These are phyloP conservation scores for Populus trichocarpa DNA, from an alignment of 441 rosid species.

Conservation along the genomic window DNA sequence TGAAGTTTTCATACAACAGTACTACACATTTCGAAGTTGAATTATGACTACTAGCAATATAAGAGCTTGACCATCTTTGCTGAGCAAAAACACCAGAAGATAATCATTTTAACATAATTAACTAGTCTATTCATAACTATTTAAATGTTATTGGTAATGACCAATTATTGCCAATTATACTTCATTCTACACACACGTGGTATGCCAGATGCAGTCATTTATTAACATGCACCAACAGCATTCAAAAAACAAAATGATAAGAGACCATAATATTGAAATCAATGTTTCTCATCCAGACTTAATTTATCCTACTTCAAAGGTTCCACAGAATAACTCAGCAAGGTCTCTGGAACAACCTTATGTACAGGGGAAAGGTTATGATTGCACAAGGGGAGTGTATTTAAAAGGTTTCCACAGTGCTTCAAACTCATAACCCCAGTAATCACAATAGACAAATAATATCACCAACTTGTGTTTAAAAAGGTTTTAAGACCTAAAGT, in stretches of 20 bases:
- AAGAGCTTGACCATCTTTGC: neutral
- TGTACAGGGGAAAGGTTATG: neutral
- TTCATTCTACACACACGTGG: neutral
- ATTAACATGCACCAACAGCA: neutral
- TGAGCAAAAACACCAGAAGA: neutral
- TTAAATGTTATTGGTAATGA: neutral
- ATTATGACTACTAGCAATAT: neutral
- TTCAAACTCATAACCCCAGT: neutral
- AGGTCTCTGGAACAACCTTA: neutral
- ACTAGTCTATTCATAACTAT: neutral
- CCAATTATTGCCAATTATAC: neutral
- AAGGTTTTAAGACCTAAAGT: conserved; percentile 1
- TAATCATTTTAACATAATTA: neutral
- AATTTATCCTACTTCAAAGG: neutral
- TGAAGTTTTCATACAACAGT: neutral
- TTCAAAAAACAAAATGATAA: neutral
- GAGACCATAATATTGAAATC: neutral
- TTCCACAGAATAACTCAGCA: neutral
- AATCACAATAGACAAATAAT: neutral
- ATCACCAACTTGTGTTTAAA: neutral
- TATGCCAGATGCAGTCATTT: neutral
- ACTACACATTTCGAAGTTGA: neutral
- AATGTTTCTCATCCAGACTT: neutral
- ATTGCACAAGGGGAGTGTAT: neutral
- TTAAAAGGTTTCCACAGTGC: neutral